Conservation (phyloP, 176 grass and related monocot species). For the Rhynchospora pubera region DNA sequence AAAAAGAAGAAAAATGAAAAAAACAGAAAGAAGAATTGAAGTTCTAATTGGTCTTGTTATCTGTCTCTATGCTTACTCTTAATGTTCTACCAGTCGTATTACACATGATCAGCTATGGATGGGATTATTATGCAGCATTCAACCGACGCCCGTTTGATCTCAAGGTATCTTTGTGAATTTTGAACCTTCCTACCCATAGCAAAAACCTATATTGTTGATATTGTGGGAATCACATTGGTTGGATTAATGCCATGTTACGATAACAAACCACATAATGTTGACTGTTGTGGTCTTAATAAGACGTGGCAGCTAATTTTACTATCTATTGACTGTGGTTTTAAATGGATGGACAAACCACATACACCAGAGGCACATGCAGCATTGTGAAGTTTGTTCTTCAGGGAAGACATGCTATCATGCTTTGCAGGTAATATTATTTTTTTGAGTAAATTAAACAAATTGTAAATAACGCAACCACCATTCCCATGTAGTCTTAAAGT, state of each 20-base stretch:
- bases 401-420: constrained; percentile 85
- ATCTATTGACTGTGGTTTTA: background rate
- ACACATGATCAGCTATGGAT: constrained; percentile 94
- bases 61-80: background rate
- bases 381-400: constrained; percentile 81
- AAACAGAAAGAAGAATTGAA: background rate
- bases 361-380: constrained; percentile 81
- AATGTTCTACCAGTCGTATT: constrained; percentile 48
- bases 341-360: background rate
- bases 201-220: background rate
- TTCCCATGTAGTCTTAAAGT: background rate
- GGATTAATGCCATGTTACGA: background rate
- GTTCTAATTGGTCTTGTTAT: background rate
- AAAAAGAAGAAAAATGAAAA: background rate
- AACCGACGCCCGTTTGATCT: constrained; percentile 53
- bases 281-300: constrained; percentile 9
- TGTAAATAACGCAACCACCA: background rate
- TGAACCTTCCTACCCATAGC: background rate
- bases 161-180: constrained; percentile 39
- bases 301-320: background rate
- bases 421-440: constrained; percentile 64
- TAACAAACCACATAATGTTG: background rate
- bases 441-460: background rate
- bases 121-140: constrained; percentile 73
- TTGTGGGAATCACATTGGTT: background rate